phyloP scores from a whole-genome alignment of 2,329 filamentous ascomycete genomes.

The Paracorniculantispora psalliotae region DNA sequence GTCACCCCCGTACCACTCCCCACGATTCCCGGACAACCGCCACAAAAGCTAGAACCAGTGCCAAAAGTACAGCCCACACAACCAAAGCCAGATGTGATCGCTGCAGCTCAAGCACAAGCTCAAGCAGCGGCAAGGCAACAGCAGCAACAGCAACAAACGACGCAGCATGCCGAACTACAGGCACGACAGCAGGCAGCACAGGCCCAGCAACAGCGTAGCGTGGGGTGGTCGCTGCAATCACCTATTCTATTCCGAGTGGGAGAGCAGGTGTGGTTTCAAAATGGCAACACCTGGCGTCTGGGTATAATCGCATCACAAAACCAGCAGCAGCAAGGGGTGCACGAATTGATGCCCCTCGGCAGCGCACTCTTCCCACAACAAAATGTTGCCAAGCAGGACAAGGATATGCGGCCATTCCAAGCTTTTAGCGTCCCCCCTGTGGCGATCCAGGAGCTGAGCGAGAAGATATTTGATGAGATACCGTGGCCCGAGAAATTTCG shows the following conservation, averaged over 20 bases:
- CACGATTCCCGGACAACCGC: slow-evolving; percentile 27
- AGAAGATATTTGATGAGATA: slow-evolving; percentile 36
- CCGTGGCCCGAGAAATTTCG: slow-evolving; percentile 38
- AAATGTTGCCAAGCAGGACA: slow-evolving; percentile 33
- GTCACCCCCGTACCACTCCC: slow-evolving; percentile 35
- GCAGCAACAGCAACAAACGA: slow-evolving; percentile 11
- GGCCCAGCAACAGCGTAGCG: background rate
- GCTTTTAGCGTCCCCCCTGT: slow-evolving; percentile 47
- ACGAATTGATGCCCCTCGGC: slow-evolving; percentile 38
- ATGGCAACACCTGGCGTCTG: slow-evolving; percentile 42
- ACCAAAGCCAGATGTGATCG: slow-evolving; percentile 12
- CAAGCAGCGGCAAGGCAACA: slow-evolving; percentile 3
- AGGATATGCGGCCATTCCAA: slow-evolving; percentile 45
- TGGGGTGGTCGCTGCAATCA: slow-evolving; percentile 30
- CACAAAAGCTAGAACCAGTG: slow-evolving; percentile 11
- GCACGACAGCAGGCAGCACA: slow-evolving; percentile 18
- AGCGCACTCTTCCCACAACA: slow-evolving; percentile 34
- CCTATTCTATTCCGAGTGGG: slow-evolving; percentile 41
- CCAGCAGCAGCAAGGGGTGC: slow-evolving; percentile 24
- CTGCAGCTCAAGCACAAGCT: background rate
- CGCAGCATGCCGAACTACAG: slow-evolving; percentile 16
- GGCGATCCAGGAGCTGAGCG: slow-evolving; percentile 33
- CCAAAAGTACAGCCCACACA: slow-evolving; percentile 26
- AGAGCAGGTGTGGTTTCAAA: slow-evolving; percentile 48
- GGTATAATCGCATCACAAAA: slow-evolving; percentile 36